These are phyloP conservation scores for Russula virescens DNA, from an alignment of 768 basidiomycete genomes.

Conservation along the genomic window DNA sequence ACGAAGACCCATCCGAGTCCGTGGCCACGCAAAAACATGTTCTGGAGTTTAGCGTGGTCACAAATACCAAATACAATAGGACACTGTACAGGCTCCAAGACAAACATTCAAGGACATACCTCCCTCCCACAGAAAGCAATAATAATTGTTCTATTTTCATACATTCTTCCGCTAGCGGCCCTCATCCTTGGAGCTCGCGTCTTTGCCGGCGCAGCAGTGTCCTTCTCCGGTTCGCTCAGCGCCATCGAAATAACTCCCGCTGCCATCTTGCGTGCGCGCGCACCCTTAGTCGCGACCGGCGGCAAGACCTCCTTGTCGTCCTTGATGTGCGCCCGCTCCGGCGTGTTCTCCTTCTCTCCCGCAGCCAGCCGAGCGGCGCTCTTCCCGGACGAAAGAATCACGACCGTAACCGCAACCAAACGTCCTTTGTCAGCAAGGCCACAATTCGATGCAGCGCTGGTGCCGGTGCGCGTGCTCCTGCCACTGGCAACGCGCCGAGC, in stretches of 20 bases:
- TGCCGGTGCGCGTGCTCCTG: constrained; percentile 21
- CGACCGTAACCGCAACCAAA: not conserved
- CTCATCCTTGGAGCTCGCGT: constrained; percentile 24
- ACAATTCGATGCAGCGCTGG: constrained; percentile 16
- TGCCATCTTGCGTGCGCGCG: constrained; percentile 10
- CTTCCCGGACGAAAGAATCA: constrained; percentile 6
- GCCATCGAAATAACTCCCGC: constrained; percentile 10
- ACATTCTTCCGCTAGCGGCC: constrained; percentile 15
- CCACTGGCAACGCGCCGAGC: constrained; percentile 23
- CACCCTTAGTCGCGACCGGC: constrained; percentile 1
- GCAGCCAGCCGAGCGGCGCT: not conserved
- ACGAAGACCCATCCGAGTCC: not conserved
- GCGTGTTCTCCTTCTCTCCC: constrained; percentile 34
- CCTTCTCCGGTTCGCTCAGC: constrained; percentile 23
- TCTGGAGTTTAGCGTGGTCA: not conserved
- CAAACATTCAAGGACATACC: too few relatives aligned
- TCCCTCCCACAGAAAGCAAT: not conserved
- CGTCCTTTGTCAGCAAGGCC: constrained; percentile 7
- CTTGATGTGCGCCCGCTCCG: constrained; percentile 23
- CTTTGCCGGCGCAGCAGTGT: constrained; percentile 15
- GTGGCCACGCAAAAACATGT: not conserved
- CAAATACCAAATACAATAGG: not conserved
- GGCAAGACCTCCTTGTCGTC: constrained; percentile 4
- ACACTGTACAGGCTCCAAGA: not conserved
- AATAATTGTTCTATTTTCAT: not conserved